Evolutionary conservation across 192 early-diverging fungal species (phyloP), one percentile per base, ranked within the genome.

Genomic region (Coemansia sp.): DNA sequence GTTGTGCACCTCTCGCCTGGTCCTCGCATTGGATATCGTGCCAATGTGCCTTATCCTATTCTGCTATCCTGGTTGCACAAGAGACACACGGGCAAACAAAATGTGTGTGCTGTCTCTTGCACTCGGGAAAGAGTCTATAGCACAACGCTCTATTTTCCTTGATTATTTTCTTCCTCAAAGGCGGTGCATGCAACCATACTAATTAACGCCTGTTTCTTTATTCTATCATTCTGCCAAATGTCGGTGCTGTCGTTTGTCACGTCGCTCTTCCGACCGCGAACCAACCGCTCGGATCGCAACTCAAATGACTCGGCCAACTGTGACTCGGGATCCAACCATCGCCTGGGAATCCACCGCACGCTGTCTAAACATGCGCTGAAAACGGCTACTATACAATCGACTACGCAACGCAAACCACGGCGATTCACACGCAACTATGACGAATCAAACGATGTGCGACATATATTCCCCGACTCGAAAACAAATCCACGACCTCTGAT

Each of bases 211-310:
- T 22, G 8, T 19, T 54, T 26, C 20, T 12, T 12, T 26, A 29
- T 26, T 16, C 23, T 54, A 1, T 51, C 55, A 6, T 54, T 13
- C 26, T 27, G 26, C 2, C 26, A 4, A 62, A 78, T 80, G 77
- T 80, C 77, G 14, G 78, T 81, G 48, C 64, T 81, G 16, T 81
- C 78, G 32, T 74, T 74, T 68, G 78, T 81, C 55, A 58, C 69
- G 37, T 81, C 78, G 54, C 58, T 81, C 14, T 81, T 81, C 37
- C 78, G 78, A 61, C 62, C 78, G 50, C 78, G 78, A 51, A 81
- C 64, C 64, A 63, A 67, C 43, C 56, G 54, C 43, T 53, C 27
- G 32, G 73, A 71, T 26, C 27, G 23, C 8, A 3, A 39, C n/a
- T 54, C 53, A 53, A 24, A 22, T 29, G 41, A 47, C 38, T 8